These are phyloP conservation scores for Apophysomyces ossiformis DNA, from an alignment of 371 early-diverging fungal species.

Conservation along the genomic window DNA sequence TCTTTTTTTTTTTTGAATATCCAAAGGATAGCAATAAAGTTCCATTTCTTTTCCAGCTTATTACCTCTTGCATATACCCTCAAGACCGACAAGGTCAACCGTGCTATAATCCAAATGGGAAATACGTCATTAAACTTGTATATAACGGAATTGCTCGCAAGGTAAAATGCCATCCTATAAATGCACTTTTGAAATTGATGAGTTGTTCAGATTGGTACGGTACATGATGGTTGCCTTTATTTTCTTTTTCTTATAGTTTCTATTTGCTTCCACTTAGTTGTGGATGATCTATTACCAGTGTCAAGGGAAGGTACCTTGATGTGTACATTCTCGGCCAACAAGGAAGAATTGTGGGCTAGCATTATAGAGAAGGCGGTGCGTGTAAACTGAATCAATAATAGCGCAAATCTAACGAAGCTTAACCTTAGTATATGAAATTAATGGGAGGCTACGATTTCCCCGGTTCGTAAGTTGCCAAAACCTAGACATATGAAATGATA, in stretches of 20 bases:
- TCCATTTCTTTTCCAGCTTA: slow-evolving; percentile 51
- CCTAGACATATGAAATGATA: neutral
- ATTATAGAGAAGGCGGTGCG: slow-evolving; percentile 87
- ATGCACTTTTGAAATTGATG: no score
- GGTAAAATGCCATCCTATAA: slow-evolving; percentile 34
- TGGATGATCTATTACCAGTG: slow-evolving; percentile 88
- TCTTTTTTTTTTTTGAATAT: neutral
- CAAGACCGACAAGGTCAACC: slow-evolving; percentile 77
- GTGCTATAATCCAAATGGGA: slow-evolving; percentile 84
- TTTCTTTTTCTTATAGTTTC: neutral
- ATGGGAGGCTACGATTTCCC: slow-evolving; percentile 96
- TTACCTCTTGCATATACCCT: slow-evolving; percentile 88
- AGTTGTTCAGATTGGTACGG: slow-evolving; percentile 5
- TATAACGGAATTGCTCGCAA: slow-evolving; percentile 88
- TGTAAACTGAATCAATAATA: neutral
- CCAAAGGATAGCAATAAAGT: neutral
- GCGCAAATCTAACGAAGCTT: neutral
- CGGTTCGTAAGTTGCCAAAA: slow-evolving; percentile 72
- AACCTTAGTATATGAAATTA: slow-evolving; percentile 79
- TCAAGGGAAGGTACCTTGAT: slow-evolving; percentile 74
- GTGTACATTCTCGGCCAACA: slow-evolving; percentile 83
- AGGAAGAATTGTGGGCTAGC: slow-evolving; percentile 85
- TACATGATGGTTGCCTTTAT: neutral
- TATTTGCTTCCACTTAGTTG: slow-evolving; percentile 49
- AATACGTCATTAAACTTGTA: slow-evolving; percentile 83